phyloP scores from a whole-genome alignment of 495 filamentous ascomycete genomes.

The Penicillium flavigenum region DNA sequence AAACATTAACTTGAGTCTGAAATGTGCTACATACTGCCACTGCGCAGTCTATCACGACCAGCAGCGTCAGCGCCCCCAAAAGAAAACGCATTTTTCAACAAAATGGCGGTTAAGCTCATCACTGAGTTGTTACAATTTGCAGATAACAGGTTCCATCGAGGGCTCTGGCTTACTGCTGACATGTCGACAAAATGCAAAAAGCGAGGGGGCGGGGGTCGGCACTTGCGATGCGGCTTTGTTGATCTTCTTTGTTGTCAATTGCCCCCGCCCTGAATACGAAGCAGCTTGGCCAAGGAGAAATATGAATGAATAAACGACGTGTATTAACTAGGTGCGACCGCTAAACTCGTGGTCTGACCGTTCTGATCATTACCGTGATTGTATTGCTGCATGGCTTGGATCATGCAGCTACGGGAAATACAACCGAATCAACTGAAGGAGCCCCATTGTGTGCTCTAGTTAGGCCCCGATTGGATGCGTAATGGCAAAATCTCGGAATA shows the following conservation, averaged over 20 bases:
- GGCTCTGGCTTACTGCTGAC: not conserved
- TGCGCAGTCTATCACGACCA: constrained; percentile 18
- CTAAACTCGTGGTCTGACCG: not conserved
- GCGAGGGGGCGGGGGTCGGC: not conserved
- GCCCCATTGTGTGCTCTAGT: not conserved
- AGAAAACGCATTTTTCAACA: constrained; percentile 4
- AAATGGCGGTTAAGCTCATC: not conserved
- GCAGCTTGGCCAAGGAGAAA: not conserved
- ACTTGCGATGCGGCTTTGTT: not conserved
- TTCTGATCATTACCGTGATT: not conserved
- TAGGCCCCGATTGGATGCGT: not conserved
- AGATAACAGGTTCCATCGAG: not conserved
- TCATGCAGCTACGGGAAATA: not conserved
- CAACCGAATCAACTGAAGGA: not conserved
- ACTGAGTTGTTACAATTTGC: not conserved
- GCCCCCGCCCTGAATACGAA: not conserved
- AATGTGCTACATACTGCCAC: constrained; percentile 16
- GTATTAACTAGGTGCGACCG: not conserved
- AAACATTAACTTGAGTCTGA: constrained; percentile 45
- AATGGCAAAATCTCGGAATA: not conserved
- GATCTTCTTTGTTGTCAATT: constrained; percentile 1
- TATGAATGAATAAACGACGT: not conserved
- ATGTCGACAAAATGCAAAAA: not conserved
- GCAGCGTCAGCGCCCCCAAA: constrained; percentile 10
- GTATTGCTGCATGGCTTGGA: not conserved